These are phyloP conservation scores for Carex arenaria DNA, from an alignment of 202 grass and related monocot genomes.

Conservation along the genomic window DNA sequence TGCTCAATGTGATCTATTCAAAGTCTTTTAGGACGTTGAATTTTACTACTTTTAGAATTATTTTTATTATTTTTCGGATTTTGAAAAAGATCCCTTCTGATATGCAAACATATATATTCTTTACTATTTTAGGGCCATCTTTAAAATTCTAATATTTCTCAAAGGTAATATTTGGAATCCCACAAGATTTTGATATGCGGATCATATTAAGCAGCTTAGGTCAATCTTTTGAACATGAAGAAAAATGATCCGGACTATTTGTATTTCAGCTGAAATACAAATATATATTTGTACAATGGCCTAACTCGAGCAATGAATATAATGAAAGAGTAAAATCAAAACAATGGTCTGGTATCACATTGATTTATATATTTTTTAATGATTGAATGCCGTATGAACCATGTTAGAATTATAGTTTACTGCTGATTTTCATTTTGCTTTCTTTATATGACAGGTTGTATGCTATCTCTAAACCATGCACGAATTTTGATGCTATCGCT, in stretches of 20 bases:
- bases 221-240: neutral
- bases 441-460: conserved; percentile 61
- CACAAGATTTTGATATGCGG: neutral
- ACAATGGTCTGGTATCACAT: neutral
- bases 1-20: neutral
- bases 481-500: conserved; percentile 77
- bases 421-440: neutral
- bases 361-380: neutral
- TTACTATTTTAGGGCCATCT: neutral
- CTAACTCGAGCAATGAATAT: neutral
- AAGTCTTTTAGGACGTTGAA: neutral
- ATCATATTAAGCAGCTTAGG: neutral
- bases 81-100: neutral
- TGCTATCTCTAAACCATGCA: conserved; percentile 87
- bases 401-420: neutral
- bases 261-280: neutral
- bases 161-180: neutral
- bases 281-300: neutral
- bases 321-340: neutral
- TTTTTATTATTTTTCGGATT: neutral
- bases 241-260: neutral
- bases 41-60: neutral
- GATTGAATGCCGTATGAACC: neutral
- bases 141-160: neutral
- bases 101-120: neutral